These are phyloP conservation scores for Pseudoscleropodium purum DNA, from an alignment of 225 moss, liverwort and hornwort genomes.

Conservation along the genomic window DNA sequence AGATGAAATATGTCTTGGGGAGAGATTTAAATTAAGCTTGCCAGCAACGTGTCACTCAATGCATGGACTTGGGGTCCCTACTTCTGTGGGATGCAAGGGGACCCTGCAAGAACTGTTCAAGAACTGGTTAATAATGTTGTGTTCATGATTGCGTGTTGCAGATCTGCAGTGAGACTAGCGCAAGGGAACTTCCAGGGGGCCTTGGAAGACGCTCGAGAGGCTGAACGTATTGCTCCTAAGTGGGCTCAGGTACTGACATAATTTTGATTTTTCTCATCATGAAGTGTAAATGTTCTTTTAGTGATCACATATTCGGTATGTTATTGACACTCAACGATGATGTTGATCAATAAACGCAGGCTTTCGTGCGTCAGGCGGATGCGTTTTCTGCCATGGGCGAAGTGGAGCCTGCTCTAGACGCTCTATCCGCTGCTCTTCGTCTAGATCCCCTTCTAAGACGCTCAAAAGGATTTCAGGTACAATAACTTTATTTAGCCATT, in stretches of 20 bases:
- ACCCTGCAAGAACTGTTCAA: neutral
- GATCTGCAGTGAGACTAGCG: conserved; percentile 43
- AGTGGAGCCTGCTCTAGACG: conserved; percentile 23
- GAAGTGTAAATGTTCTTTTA: neutral
- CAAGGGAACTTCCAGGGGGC: conserved; percentile 24
- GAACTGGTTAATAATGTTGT: neutral
- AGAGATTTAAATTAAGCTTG: neutral
- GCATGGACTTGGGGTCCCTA: neutral
- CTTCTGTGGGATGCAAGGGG: neutral
- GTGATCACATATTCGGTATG: neutral
- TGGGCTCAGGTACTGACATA: conserved; percentile 28
- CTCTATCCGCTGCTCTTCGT: conserved; percentile 31
- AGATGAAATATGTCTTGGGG: neutral
- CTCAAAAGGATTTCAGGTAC: conserved; percentile 58
- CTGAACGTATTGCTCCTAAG: conserved; percentile 18
- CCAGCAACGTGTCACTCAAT: neutral
- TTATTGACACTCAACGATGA: neutral
- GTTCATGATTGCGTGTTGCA: neutral
- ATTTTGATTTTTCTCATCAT: neutral
- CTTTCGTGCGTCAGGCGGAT: conserved; percentile 54
- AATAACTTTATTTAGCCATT: neutral
- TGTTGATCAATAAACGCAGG: conserved; percentile 1
- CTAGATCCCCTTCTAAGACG: conserved; percentile 59
- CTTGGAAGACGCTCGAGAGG: conserved; percentile 43
- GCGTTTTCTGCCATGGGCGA: conserved; percentile 47